Base-by-base conservation (phyloP, 345 rosid species). In the Gynandropsis gynandra region DNA sequence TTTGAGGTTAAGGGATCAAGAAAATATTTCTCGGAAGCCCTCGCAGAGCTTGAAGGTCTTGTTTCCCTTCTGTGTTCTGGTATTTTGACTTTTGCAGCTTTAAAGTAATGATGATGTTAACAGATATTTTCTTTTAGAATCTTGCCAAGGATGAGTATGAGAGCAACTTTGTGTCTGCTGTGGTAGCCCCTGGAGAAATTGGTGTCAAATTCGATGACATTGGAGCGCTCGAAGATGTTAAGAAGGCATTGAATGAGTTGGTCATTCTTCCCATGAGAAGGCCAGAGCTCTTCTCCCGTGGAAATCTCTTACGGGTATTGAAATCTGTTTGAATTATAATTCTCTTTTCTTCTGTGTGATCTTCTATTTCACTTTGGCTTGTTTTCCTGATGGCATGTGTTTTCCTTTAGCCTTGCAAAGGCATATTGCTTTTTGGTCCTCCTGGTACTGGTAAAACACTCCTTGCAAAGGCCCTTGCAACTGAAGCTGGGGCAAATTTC, bases 361-460 rank as follows among this genome's bases (percentile, higher is more conserved):
- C 42, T 9, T 12, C 3, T 70, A 61, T 52, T 43, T 59, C 9
- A 41, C 50, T 49, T 3, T 29, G 39, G 7, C 12, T 15, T n/a
- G 27, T 16, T 35, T 20, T 45, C 5, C 12, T 58, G 54, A 52
- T 39, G 2, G 33, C 9, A 9, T 47, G 44, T 10, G 51, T 52
- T 34, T 53, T 64, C 56, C 69, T 47, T 34, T 79, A 92, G 99
- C 97, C 97, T 4, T 88, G 99, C 76, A 92, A 88, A 83, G 99
- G 97, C 45, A 81, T 92, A 67, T 75, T 88, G 64, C 90, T 92
- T 21, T 92, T 92, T 73, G 99, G 99, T 57, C 99, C 99, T 72
- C 99, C 99, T 71, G 99, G 99, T 66, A 92, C 99, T 43, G 99
- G 97, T 68, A 92, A 92, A 71, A 88, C 99, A 15, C 83, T 92